A percentile compares a stretch with the other conserved stretches of the same genome.
Evolutionary conservation across 345 rosid genomes (phyloP).

Genomic region (Iberis pinnata): DNA sequence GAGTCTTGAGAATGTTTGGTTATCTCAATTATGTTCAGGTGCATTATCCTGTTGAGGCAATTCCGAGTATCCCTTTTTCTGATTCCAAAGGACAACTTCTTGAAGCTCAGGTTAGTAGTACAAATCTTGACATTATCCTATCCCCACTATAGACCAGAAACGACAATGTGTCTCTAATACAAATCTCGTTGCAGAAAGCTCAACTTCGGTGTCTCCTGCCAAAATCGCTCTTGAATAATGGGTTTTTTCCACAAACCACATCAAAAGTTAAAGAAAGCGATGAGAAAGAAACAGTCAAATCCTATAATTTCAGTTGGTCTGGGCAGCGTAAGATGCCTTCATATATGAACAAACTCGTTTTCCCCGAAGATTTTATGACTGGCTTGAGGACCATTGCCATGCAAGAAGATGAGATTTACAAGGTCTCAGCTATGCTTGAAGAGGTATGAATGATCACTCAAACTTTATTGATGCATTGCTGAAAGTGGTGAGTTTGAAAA

Average conservation of each 20-base stretch:
- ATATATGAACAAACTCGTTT: conserved; percentile 63
- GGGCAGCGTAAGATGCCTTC: conserved; percentile 75
- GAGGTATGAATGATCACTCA: conserved; percentile 47
- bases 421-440: conserved; percentile 67
- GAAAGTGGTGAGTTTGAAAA: conserved; percentile 2
- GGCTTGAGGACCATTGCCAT: conserved; percentile 78
- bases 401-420: conserved; percentile 63
- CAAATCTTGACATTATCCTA: conserved; percentile 1
- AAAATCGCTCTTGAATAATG: conserved; percentile 50
- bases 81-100: conserved; percentile 81
- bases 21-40: conserved; percentile 39
- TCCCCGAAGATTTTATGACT: conserved; percentile 74
- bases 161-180: not conserved
- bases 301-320: conserved; percentile 77
- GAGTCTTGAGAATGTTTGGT: conserved; percentile 4
- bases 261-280: conserved; percentile 31
- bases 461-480: not conserved
- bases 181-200: conserved; percentile 51
- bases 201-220: conserved; percentile 78
- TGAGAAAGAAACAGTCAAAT: conserved; percentile 19
- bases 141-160: too few relatives aligned
- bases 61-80: conserved; percentile 48
- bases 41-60: conserved; percentile 87
- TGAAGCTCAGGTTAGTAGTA: conserved; percentile 63
- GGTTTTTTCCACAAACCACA: conserved; percentile 46